Base-by-base conservation (phyloP, 371 early-diverging fungal genomes). In the Funneliformis caledonium region DNA sequence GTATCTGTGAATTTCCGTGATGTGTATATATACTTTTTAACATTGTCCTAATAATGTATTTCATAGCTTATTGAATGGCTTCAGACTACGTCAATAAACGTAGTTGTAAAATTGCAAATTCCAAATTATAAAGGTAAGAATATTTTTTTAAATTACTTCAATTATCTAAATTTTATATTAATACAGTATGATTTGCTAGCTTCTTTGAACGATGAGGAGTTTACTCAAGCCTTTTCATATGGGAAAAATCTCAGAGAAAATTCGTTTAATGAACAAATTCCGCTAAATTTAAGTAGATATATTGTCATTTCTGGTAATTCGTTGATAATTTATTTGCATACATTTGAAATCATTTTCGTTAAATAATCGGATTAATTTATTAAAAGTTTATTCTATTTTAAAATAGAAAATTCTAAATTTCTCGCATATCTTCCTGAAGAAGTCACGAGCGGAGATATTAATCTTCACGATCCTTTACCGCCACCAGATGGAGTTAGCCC, bases 341-440 rank as follows among this genome's bases (percentile, higher is more conserved):
- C 7, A 6, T 56, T 19, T 16, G 19, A 47, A 26, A 47, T 72
- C 12, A 37, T 37, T 42, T 26, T 56, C 6, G 0, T 7, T 48
- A 37, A 31, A 56, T 56, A 56, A 37, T 0, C 19, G 31, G 26
- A 19, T 75, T 59, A n/a, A 43, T 10, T 59, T 26, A 6, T 47
- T 72, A 48, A 19, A 22, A 19, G 33, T 37, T 42, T 52, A 7
- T 26, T 31, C 37, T 75, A 43, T 59, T 75, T 14, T 16, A 14
- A 37, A 68, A 37, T 75, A 75, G 75, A 75, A 22, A 75, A 75
- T 43, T 59, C 52, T 14, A 75, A 75, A n/a, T 60, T 75, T 31
- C 52, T 52, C 7, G 56, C 56, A 9, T 14, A 26, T 10, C 75
- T 75, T 56, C 52, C 75, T 37, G 75, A 50, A 33, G 43, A 50